Evolutionary conservation across 345 rosid species (phyloP), one percentile per base, ranked within the genome.

Genomic region (Draba incana): DNA sequence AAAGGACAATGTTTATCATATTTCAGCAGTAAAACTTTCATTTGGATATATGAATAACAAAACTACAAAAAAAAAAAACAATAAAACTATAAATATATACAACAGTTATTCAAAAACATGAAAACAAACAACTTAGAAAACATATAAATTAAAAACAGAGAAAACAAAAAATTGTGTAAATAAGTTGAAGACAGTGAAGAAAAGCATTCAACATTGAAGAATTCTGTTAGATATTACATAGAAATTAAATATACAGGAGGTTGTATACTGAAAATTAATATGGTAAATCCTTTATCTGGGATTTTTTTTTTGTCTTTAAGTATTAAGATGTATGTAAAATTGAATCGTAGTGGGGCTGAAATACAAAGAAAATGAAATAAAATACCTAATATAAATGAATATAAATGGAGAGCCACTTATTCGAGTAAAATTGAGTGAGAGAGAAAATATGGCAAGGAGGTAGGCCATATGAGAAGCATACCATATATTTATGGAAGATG

Each of bases 291-390:
- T 49, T 58, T 50, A 42, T 38, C 50, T 11, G 5, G 31, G 31
- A 20, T 28, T 28, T 28, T 28, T 27, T 27, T 27, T 3, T 28
- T 4, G 5, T 3, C 4, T 28, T 28, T 28, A 28, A 28, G 31
- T 28, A 5, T 28, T 20, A 20, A 28, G 4, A 2, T 28, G 0
- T 28, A 28, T 39, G 20, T 2, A 66, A 30, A 5, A 53, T 12
- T 14, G 50, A 27, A 16, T 47, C 38, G 24, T 5, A 35, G 1
- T 14, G 25, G 4, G 25, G 14, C 48, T 39, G 25, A 51, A 25
- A 52, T 50, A 15, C 52, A 69, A 51, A 59, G 8, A 50, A 45
- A 45, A 25, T 4, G 24, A 50, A 30, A 39, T 8, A 27, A 14
- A 43, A 37, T 64, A 50, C 46, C 46, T 20, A 7, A 20, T 20